Base-by-base conservation (phyloP, 345 rosid species). In the Hirschfeldia incana region DNA sequence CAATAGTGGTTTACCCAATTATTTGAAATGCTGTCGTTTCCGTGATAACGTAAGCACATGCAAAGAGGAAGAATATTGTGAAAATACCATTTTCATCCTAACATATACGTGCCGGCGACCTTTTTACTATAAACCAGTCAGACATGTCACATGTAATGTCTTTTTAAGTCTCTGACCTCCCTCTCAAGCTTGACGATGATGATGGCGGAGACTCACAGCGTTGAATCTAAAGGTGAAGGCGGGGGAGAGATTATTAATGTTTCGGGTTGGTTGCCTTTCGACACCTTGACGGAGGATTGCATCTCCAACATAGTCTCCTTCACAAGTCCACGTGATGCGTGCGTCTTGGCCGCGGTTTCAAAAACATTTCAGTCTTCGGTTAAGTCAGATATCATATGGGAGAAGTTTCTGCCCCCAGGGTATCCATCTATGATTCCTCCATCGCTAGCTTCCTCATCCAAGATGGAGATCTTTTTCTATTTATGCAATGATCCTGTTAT, bases 321-420 rank as follows among this genome's bases (percentile, higher is more conserved):
- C 15, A 84, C 91, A 2, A 73, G 67, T 12, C 90, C 88, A 8
- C 60, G 73, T 1, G 90, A 84, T 1, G 84, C 88, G 4, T 76
- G 88, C 83, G 75, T 84, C 13, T 64, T 16, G 2, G 67, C 91
- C 1, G 21, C 76, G 33, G 88, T 91, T 36, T 87, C 87, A 3
- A 79, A 78, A 28, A 5, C 67, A 6, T 86, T 86, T 17, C 68
- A 66, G 55, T 80, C 85, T 7, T 85, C 87, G 6, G 82, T 72
- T 0, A 66, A 79, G 16, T 85, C 90, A 28, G 89, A 89, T 69
- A 69, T 46, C 15, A 82, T 84, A 12, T 89, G 93, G 95, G 64
- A 71, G 5, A 76, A 60, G 34, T 90, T 87, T 76, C 77, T 91
- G 8, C 91, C 91, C 8, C 46, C 72, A 1, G 89, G 87, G 6